Base-by-base conservation (phyloP, 805 yeast genomes). In the Barnettozyma sucrosica region DNA sequence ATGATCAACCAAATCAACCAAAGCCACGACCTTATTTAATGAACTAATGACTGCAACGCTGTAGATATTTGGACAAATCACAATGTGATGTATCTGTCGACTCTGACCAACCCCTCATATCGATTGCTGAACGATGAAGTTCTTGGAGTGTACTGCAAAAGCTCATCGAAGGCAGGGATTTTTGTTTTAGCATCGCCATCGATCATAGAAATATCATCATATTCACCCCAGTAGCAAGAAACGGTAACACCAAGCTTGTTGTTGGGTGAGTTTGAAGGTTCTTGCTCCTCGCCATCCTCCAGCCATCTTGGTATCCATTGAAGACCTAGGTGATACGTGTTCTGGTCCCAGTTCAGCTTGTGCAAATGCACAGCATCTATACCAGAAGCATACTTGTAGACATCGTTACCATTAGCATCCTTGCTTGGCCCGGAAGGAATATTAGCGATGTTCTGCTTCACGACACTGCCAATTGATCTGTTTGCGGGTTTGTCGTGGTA, bases 161-260 rank as follows among this genome's bases (percentile, higher is more conserved):
- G 60, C 58, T 89, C 96, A 48, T 77, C 81, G 53, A 73, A 80
- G 1, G 93, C 89, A 1, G 95, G 89, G 4, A 87, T 63, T 49
- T 72, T 74, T 28, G 76, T 65, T 25, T 54, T 53, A 43, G 65
- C 41, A 13, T 54, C 61, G 1, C 74, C 79, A 43, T 68, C 73
- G 19, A 65, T 63, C 7, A 67, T 58, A 21, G 64, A 60, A 43
- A 62, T 76, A 11, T 65, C 63, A 32, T 79, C 80, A 61, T 79
- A 78, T 54, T 89, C 95, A 8, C 88, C 85, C 90, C 92, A 89
- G 57, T 69, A 79, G 61, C 97, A 89, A 21, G 76, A 70, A 8
- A 89, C 73, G 7, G 68, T 63, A 1, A 89, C 73, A 8, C 81
- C 83, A 43, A 88, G 64, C 48, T 67, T 61, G 56, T 68, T 62